Percentiles rank a stretch among this genome's conserved stretches.
phyloP scores from a whole-genome alignment of 164 flowering plant genomes.

The Macadamia integrifolia region DNA sequence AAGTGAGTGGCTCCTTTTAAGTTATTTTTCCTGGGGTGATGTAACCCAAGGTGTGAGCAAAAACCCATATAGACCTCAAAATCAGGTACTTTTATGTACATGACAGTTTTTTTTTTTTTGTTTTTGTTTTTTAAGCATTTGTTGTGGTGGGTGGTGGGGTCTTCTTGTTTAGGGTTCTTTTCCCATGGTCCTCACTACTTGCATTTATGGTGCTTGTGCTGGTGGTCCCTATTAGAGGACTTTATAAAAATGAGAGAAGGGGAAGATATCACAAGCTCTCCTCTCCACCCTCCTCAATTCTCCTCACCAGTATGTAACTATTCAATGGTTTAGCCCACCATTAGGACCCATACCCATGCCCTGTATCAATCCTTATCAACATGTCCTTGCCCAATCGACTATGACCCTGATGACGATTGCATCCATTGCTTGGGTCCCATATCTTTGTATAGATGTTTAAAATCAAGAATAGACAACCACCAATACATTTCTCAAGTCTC shows the following conservation, averaged over 20 bases:
- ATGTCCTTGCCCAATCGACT: background rate
- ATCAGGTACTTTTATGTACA: background rate
- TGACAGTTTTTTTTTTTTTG: no score
- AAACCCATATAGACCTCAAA: background rate
- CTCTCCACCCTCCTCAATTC: no score
- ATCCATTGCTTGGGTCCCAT: background rate
- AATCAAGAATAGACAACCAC: background rate
- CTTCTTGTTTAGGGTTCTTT: background rate
- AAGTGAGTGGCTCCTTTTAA: background rate
- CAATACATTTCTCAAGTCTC: background rate
- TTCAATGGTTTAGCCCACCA: slow-evolving; percentile 1
- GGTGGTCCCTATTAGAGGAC: background rate
- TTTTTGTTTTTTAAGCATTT: background rate
- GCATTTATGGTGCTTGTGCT: background rate
- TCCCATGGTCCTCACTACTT: background rate
- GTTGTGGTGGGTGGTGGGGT: background rate
- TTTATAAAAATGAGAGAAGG: background rate
- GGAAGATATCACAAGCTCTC: background rate
- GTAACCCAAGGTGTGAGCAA: background rate
- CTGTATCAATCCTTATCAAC: background rate
- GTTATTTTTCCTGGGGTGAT: background rate
- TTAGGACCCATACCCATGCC: background rate
- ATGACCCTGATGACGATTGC: background rate
- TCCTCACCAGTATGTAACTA: background rate
- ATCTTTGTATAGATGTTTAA: background rate